Evolutionary conservation across 805 yeast genomes (phyloP).

Genomic region (Cyberlindnera americana): DNA sequence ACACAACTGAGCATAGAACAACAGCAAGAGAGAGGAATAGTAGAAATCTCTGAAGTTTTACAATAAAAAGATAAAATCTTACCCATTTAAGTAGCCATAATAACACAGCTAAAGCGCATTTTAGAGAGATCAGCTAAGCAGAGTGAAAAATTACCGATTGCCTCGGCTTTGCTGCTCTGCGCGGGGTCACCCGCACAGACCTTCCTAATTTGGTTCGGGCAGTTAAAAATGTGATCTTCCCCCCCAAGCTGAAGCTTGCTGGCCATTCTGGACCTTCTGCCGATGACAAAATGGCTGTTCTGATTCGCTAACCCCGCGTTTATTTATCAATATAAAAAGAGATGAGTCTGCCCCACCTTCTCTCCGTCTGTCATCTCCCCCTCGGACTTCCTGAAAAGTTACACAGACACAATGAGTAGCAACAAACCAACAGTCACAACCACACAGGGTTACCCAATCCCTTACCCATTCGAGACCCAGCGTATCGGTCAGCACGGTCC

Average conservation of each 20-base stretch:
- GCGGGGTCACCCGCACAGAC: slow-evolving; percentile 1
- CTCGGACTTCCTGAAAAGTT: too few relatives aligned
- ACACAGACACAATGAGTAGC: slow-evolving; percentile 8
- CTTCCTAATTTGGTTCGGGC: background rate
- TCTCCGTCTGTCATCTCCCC: too few relatives aligned
- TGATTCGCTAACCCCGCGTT: slow-evolving; percentile 21
- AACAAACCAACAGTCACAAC: slow-evolving; percentile 57
- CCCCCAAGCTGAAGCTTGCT: too few relatives aligned
- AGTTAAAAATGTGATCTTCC: too few relatives aligned
- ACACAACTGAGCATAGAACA: too few relatives aligned
- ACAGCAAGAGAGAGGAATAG: too few relatives aligned
- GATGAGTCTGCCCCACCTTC: background rate
- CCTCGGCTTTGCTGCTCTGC: background rate
- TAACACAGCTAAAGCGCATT: too few relatives aligned
- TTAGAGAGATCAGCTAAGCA: too few relatives aligned
- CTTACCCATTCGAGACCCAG: slow-evolving; percentile 73
- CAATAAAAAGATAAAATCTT: too few relatives aligned
- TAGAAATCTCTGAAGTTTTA: too few relatives aligned
- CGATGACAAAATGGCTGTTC: slow-evolving; percentile 14
- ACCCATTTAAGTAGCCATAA: too few relatives aligned
- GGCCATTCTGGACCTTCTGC: background rate
- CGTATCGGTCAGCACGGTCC: slow-evolving; percentile 78
- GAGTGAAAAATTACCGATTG: too few relatives aligned
- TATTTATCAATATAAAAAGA: background rate
- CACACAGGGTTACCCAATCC: slow-evolving; percentile 72